Conservation (phyloP, 192 early-diverging fungal genomes). For the Physocladia obscura region DNA sequence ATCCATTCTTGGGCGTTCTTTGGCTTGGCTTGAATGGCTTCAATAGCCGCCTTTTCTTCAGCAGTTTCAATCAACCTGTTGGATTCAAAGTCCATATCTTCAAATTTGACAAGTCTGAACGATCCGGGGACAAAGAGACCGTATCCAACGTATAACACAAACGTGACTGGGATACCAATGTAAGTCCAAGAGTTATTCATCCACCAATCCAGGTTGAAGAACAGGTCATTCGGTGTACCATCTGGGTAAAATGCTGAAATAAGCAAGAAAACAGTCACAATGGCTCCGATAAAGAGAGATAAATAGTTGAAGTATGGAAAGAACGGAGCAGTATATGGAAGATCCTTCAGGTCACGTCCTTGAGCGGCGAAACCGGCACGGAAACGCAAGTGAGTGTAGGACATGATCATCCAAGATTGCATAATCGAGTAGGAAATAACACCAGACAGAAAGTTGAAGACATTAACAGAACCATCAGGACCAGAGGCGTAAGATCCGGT, state of each 20-base stretch:
- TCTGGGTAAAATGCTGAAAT: constrained; percentile 12
- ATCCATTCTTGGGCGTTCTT: not conserved
- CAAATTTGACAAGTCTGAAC: constrained; percentile 1
- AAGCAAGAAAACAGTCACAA: constrained; percentile 16
- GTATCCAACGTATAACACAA: constrained; percentile 7
- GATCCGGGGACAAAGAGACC: not conserved
- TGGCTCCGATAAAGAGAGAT: not conserved
- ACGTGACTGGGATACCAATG: constrained; percentile 9
- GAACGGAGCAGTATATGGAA: constrained; percentile 28
- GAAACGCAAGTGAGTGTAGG: constrained; percentile 26
- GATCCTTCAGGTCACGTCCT: constrained; percentile 16
- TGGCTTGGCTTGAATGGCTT: not conserved
- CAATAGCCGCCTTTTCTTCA: not conserved
- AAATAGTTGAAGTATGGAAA: constrained; percentile 26
- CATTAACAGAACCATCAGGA: constrained; percentile 19
- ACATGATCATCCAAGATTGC: constrained; percentile 22
- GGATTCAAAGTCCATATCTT: constrained; percentile 24
- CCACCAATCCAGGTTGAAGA: constrained; percentile 2
- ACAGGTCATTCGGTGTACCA: too few relatives aligned
- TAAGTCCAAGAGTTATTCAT: constrained; percentile 2
- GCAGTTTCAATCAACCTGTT: constrained; percentile 2
- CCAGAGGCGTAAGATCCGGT: not conserved
- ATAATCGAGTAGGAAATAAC: constrained; percentile 24
- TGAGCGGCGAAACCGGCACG: constrained; percentile 40
- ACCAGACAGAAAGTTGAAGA: constrained; percentile 45